Conservation (phyloP, 1,284 basidiomycete genomes). For the Porogramme epimiltina region DNA sequence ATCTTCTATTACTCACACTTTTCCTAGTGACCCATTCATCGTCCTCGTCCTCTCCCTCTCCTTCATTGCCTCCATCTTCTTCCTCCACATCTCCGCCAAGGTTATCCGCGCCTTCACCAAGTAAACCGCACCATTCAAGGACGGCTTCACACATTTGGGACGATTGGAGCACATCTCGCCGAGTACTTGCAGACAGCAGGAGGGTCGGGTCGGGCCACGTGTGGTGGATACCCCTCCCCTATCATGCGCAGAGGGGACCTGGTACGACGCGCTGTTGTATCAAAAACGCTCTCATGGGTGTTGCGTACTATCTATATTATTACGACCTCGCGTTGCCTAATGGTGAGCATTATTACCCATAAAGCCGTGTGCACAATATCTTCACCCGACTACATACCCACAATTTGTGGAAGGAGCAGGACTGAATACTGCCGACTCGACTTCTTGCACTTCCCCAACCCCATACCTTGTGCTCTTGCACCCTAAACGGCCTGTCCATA, state of each 20-base stretch:
- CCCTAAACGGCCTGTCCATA: too few relatives aligned
- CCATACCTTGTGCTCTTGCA: too few relatives aligned
- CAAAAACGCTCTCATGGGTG: conserved; percentile 22
- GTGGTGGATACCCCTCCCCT: conserved; percentile 7
- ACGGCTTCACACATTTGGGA: conserved; percentile 15
- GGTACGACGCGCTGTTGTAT: conserved; percentile 25
- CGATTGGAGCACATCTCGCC: conserved; percentile 7
- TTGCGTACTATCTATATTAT: conserved; percentile 24
- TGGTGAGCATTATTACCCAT: background rate
- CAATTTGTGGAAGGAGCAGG: too few relatives aligned
- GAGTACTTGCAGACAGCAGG: too few relatives aligned
- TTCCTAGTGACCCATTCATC: conserved; percentile 90
- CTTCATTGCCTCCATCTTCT: conserved; percentile 99
- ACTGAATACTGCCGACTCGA: too few relatives aligned
- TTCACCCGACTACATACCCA: too few relatives aligned
- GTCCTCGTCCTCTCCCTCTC: conserved; percentile 96
- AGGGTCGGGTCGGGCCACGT: background rate
- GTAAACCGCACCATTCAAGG: conserved; percentile 45
- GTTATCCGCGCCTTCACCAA: conserved; percentile 90
- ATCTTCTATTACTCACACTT: background rate
- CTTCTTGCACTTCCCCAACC: too few relatives aligned
- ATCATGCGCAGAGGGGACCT: conserved; percentile 9
- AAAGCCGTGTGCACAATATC: too few relatives aligned
- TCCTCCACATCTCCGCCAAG: conserved; percentile 97
- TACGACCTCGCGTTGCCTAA: conserved; percentile 2